A percentile compares a stretch with the other conserved stretches of the same genome.
phyloP scores from a whole-genome alignment of 345 rosid species.

The Lepidium africanum region DNA sequence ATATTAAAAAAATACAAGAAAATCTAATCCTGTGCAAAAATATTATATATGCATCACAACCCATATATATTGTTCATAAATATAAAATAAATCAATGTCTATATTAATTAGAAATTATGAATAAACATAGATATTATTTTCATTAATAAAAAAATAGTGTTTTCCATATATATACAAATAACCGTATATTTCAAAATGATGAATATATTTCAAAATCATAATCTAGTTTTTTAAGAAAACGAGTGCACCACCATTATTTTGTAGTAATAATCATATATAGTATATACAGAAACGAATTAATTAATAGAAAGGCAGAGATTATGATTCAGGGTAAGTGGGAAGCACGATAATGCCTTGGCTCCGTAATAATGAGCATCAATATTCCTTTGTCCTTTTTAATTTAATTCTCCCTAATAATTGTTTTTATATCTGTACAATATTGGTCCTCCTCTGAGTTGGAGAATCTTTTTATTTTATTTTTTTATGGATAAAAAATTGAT shows the following conservation, averaged over 20 bases:
- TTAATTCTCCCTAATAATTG: not conserved
- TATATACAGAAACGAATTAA: not conserved
- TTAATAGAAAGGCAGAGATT: not conserved
- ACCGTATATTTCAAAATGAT: no score
- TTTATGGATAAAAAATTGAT: not conserved
- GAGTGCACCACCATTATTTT: not conserved
- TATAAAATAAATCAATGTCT: no score
- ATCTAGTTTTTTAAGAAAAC: not conserved
- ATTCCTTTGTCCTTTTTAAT: not conserved
- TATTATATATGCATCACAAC: no score
- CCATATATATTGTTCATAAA: no score
- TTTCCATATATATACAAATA: no score
- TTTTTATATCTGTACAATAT: not conserved
- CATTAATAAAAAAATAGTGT: no score
- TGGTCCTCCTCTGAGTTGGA: not conserved
- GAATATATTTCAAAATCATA: no score
- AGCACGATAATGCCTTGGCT: conserved; percentile 26
- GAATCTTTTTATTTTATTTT: not conserved
- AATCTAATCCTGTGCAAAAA: no score
- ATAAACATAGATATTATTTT: no score
- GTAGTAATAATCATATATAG: not conserved
- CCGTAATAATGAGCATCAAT: conserved; percentile 2
- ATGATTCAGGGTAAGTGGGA: conserved; percentile 20
- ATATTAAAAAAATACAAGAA: no score
- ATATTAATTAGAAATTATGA: no score